Base-by-base conservation (phyloP, 441 rosid genomes). In the Hura crepitans region DNA sequence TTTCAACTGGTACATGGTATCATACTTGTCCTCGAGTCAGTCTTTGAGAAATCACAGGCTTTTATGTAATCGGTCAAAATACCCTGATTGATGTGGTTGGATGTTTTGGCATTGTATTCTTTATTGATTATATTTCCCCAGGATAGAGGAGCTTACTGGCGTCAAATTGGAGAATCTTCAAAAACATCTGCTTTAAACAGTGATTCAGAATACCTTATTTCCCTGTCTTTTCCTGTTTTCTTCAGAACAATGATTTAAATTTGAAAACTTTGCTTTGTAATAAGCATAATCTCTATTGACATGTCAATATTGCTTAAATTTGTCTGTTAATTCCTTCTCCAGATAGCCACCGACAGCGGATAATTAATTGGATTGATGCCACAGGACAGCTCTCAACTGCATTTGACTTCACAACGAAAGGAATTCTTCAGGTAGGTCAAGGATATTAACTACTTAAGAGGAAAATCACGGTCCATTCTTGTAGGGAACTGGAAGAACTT, bases 321-420 rank as follows among this genome's bases (percentile, higher is more conserved):
- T 59, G 31, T 72, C 25, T 47, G 66, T 70, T 45, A 68, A 57
- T 55, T 74, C 62, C 57, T 59, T 66, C 14, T 77, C 71, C 86
- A 94, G 97, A 94, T 80, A 85, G 87, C 80, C 97, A 89, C 70
- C 84, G 93, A 67, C 97, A 94, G 55, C 81, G 89, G 75, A 85
- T 94, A 70, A 73, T 92, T 81, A 87, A 83, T 74, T 94, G 92
- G 97, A 91, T 92, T 28, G 91, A 94, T 72, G 80, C 74, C 57
- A 83, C 97, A 2, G 91, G 96, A 60, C 91, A 89, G 83, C 83
- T 85, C 71, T 85, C 97, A 66, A 58, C 91, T 71, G 97, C 94
- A 76, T 94, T 92, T 86, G 97, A 94, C 84, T 94, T 92, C 86
- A 94, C 99, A 64, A 89, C 96, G 11, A 89, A 90, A 75, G 96